These are phyloP conservation scores for Aspergillus bridgeri DNA, from an alignment of 495 filamentous ascomycete genomes.

Conservation along the genomic window DNA sequence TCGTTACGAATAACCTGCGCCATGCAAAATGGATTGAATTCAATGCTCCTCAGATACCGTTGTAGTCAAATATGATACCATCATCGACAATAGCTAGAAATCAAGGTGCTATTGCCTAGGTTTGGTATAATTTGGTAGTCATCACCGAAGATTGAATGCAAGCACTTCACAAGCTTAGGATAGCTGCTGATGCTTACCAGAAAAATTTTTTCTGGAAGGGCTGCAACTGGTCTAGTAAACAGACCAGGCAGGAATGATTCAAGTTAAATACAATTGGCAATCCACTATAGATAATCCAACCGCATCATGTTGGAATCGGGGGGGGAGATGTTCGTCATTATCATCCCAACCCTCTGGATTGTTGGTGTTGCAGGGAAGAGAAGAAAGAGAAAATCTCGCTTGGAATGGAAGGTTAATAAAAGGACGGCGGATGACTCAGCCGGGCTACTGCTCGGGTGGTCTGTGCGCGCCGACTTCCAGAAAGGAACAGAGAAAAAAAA, in stretches of 20 bases:
- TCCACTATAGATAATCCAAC: constrained; percentile 5
- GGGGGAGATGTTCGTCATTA: constrained; percentile 14
- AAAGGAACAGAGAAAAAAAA: constrained; percentile 30
- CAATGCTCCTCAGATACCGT: constrained; percentile 90
- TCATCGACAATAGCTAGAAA: constrained; percentile 76
- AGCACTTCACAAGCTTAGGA: constrained; percentile 12
- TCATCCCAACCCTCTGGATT: constrained; percentile 11
- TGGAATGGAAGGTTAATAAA: constrained; percentile 29
- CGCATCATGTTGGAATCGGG: constrained; percentile 13
- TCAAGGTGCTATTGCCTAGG: constrained; percentile 60
- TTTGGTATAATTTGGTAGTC: constrained; percentile 43
- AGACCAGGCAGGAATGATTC: constrained; percentile 1
- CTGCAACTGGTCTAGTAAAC: constrained; percentile 9
- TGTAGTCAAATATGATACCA: constrained; percentile 79
- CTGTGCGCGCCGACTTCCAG: constrained; percentile 11
- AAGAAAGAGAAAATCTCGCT: constrained; percentile 22
- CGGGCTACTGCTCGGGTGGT: constrained; percentile 12
- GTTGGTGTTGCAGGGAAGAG: constrained; percentile 10
- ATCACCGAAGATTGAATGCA: constrained; percentile 29
- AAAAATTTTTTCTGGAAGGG: constrained; percentile 18
- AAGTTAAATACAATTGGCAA: constrained; percentile 13
- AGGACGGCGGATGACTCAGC: constrained; percentile 36
- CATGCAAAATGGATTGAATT: constrained; percentile 8
- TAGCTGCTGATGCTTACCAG: constrained; percentile 25
- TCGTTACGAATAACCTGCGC: constrained; percentile 11